Conservation (phyloP, 2,329 filamentous ascomycete species). For the Cercospora sp. region DNA sequence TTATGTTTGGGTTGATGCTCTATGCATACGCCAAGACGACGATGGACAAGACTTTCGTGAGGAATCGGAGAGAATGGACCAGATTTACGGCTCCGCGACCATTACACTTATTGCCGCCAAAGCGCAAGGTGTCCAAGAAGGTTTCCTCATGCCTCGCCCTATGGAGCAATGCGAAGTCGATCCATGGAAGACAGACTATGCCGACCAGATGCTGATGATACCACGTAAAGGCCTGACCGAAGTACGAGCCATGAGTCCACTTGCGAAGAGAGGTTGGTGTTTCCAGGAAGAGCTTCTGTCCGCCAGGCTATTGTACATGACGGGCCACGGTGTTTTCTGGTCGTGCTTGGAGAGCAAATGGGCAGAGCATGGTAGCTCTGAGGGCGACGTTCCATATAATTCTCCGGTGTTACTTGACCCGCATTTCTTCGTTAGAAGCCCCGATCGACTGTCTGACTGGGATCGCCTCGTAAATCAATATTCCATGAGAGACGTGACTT, state of each 20-base stretch:
- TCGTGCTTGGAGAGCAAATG: neutral
- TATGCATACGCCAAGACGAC: neutral
- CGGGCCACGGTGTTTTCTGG: neutral
- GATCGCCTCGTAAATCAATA: neutral
- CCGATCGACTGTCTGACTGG: neutral
- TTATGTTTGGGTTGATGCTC: neutral
- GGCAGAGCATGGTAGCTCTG: neutral
- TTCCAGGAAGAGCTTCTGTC: neutral
- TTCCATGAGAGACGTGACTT: neutral
- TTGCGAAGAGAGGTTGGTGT: neutral
- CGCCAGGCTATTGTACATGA: neutral
- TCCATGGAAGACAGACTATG: neutral
- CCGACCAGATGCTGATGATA: neutral
- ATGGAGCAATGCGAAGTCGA: neutral
- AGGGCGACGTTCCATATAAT: neutral
- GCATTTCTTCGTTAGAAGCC: neutral
- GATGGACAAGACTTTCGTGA: neutral
- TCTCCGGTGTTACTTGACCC: neutral
- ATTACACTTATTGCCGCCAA: neutral
- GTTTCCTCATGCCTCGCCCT: neutral
- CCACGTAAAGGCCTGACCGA: neutral
- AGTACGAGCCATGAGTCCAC: neutral
- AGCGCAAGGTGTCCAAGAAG: neutral
- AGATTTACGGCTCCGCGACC: neutral
- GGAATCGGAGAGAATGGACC: neutral